Conservation (phyloP, 73 alveolate species). For the Uronychia setigera region DNA sequence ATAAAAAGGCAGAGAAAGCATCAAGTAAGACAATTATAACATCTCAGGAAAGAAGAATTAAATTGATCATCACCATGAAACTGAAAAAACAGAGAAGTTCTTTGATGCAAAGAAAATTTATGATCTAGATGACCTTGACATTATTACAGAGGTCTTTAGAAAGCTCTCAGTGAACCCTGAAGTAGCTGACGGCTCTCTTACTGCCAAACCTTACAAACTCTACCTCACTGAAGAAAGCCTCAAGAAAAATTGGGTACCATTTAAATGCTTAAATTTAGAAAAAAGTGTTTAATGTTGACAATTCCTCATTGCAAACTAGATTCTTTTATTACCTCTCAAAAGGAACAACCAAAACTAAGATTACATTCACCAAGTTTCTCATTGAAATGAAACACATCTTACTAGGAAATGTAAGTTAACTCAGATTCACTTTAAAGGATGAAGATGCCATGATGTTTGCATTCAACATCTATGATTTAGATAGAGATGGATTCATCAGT, state of each 20-base stretch:
- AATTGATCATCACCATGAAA: background rate
- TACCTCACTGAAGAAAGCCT: background rate
- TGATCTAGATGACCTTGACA: background rate
- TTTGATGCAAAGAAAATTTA: background rate
- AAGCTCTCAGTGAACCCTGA: slow-evolving; percentile 2
- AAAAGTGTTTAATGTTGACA: background rate
- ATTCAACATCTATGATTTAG: background rate
- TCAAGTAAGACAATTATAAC: no score
- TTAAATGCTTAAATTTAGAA: background rate
- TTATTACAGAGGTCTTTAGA: background rate
- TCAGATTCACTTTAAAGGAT: background rate
- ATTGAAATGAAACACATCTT: background rate
- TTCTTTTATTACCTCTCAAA: slow-evolving; percentile 1
- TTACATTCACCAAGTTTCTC: background rate
- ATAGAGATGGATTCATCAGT: slow-evolving; percentile 10
- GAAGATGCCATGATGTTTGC: background rate
- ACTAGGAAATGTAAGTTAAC: background rate
- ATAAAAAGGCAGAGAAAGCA: background rate
- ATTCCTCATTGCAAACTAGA: background rate
- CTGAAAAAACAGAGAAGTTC: background rate
- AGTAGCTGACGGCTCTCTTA: background rate
- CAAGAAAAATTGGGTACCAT: background rate
- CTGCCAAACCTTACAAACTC: slow-evolving; percentile 1
- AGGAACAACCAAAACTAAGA: slow-evolving; percentile 1
- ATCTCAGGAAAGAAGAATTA: background rate